A percentile compares a stretch with the other conserved stretches of the same genome.
phyloP scores from a whole-genome alignment of 2,329 filamentous ascomycete species.

The Microdochium trichocladiopsis region DNA sequence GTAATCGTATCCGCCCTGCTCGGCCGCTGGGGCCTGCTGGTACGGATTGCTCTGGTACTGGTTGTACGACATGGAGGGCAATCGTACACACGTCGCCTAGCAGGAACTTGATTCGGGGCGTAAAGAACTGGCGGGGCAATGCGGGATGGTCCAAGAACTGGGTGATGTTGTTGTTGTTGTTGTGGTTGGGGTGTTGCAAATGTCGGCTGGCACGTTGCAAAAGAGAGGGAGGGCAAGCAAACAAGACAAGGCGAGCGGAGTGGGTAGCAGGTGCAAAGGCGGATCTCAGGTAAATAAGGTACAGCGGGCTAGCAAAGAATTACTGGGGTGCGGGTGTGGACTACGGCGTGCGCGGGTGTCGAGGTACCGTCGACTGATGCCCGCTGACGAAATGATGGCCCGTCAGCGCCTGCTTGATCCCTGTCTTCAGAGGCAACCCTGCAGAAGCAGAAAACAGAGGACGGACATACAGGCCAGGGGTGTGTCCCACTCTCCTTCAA shows the following conservation, averaged over 20 bases:
- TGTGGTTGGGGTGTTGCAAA: too few relatives aligned
- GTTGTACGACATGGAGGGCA: conserved; percentile 48
- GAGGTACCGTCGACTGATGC: too few relatives aligned
- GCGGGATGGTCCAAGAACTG: too few relatives aligned
- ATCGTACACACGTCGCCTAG: not conserved
- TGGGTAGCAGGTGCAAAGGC: not conserved
- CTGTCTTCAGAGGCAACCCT: not conserved
- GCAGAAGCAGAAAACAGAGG: not conserved
- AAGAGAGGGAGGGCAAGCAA: too few relatives aligned
- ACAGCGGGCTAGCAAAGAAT: not conserved
- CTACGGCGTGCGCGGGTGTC: too few relatives aligned
- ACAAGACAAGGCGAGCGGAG: not conserved
- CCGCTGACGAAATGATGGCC: not conserved
- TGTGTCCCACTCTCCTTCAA: too few relatives aligned
- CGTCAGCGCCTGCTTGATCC: not conserved
- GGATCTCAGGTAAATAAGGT: not conserved
- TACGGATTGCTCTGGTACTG: conserved; percentile 63
- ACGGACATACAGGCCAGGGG: too few relatives aligned
- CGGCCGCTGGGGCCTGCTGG: conserved; percentile 40
- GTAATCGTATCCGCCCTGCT: conserved; percentile 30
- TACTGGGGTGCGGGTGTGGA: not conserved
- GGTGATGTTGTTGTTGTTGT: too few relatives aligned
- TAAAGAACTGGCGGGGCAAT: too few relatives aligned
- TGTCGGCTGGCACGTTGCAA: too few relatives aligned
- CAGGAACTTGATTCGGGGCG: not conserved